These are phyloP conservation scores for Epipyxis sp. DNA, from an alignment of 108 stramenopile genomes.

Conservation along the genomic window DNA sequence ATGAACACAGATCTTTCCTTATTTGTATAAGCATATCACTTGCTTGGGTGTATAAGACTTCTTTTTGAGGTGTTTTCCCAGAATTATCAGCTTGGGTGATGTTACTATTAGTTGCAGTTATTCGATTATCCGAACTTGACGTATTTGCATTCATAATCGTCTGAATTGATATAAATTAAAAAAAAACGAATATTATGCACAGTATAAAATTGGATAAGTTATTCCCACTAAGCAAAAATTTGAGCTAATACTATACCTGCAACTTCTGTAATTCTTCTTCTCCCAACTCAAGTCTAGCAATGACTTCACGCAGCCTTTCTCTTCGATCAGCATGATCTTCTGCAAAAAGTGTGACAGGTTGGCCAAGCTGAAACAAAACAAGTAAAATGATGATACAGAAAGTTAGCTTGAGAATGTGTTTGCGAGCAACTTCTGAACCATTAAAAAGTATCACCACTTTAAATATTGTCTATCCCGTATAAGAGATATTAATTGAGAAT, in stretches of 20 bases:
- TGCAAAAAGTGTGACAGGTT: constrained; percentile 39
- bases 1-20: constrained; percentile 63
- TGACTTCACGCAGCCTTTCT: constrained; percentile 25
- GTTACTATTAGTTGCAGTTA: too few relatives aligned
- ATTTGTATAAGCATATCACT: constrained; percentile 69
- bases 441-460: too few relatives aligned
- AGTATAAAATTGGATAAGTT: background rate
- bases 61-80: constrained; percentile 42
- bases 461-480: too few relatives aligned
- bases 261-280: constrained; percentile 15
- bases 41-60: constrained; percentile 83
- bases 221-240: background rate
- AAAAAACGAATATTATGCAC: too few relatives aligned
- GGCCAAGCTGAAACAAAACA: constrained; percentile 30
- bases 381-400: too few relatives aligned
- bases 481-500: too few relatives aligned
- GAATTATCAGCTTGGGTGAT: too few relatives aligned
- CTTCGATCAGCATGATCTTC: constrained; percentile 42
- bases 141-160: background rate
- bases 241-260: background rate
- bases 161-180: background rate
- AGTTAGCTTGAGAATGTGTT: too few relatives aligned
- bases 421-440: too few relatives aligned
- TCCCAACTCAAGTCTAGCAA: constrained; percentile 26
- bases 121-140: background rate